Evolutionary conservation across 1,139 yeast genomes (phyloP).

Genomic region (Debaryomyces udenii): DNA sequence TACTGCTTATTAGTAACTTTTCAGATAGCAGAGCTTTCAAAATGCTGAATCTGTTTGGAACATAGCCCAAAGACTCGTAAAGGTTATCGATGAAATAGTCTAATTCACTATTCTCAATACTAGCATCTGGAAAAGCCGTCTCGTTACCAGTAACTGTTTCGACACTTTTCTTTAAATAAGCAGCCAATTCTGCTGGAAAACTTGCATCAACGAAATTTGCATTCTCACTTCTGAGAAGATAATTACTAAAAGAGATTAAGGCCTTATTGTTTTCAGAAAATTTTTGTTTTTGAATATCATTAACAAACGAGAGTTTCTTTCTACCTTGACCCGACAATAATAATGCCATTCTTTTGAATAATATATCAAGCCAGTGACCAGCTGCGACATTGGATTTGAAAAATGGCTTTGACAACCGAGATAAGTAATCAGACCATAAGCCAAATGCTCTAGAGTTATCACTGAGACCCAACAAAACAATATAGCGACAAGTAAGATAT

Average conservation of each 20-base stretch:
- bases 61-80: conserved; percentile 33
- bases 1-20: conserved; percentile 33
- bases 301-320: conserved; percentile 23
- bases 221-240: conserved; percentile 31
- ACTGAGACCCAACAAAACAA: conserved; percentile 37
- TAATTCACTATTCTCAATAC: conserved; percentile 21
- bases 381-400: conserved; percentile 40
- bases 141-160: conserved; percentile 24
- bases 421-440: conserved; percentile 39
- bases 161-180: conserved; percentile 29
- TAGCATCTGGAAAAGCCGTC: conserved; percentile 39
- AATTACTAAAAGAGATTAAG: conserved; percentile 33
- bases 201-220: conserved; percentile 22
- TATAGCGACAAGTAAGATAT: conserved; percentile 41
- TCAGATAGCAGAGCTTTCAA: conserved; percentile 35
- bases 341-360: conserved; percentile 30
- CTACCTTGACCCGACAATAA: conserved; percentile 27
- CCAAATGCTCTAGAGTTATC: conserved; percentile 21
- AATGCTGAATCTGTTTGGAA: conserved; percentile 25
- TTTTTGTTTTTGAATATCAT: conserved; percentile 23
- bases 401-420: conserved; percentile 30
- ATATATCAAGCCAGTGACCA: conserved; percentile 41
- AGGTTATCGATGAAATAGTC: conserved; percentile 38
- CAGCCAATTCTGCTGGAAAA: conserved; percentile 37
- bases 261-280: conserved; percentile 32